Evolutionary conservation across 2,329 filamentous ascomycete genomes (phyloP).

Genomic region (Dactylellina leptospora): DNA sequence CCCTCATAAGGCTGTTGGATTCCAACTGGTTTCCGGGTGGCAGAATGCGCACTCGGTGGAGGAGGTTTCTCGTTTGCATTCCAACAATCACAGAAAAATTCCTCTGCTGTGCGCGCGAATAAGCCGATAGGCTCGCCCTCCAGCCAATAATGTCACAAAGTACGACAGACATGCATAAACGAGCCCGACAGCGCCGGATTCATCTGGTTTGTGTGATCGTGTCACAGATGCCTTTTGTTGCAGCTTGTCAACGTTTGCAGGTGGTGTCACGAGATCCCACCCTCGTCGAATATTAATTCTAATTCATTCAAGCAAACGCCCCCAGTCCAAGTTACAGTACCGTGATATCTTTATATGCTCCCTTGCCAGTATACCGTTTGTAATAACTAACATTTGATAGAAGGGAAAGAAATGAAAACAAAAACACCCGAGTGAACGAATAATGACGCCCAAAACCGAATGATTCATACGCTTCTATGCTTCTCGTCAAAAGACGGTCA

Average conservation of each 20-base stretch:
- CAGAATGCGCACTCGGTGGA: too few species aligned
- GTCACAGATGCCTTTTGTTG: constrained; percentile 18
- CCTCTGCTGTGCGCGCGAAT: not conserved
- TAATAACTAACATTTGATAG: constrained; percentile 2
- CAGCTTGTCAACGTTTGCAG: not conserved
- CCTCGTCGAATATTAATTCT: not conserved
- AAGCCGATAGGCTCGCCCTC: constrained; percentile 2
- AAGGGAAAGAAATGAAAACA: not conserved
- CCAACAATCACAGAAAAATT: constrained; percentile 2
- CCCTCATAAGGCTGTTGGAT: constrained; percentile 5
- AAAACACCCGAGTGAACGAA: not conserved
- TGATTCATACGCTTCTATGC: not conserved
- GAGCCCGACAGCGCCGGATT: constrained; percentile 33
- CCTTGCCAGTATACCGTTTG: not conserved
- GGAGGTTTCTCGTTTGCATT: constrained; percentile 5
- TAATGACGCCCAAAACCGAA: not conserved
- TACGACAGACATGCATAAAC: constrained; percentile 23
- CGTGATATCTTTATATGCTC: constrained; percentile 14
- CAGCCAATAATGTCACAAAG: constrained; percentile 1
- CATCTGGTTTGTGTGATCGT: constrained; percentile 36
- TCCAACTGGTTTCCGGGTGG: too few species aligned
- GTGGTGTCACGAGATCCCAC: constrained; percentile 1
- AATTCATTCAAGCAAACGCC: constrained; percentile 22
- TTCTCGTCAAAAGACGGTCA: constrained; percentile 79
- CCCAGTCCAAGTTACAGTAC: not conserved